A percentile compares a stretch with the other conserved stretches of the same genome.
These are phyloP conservation scores for Stephania cephalantha DNA, from an alignment of 164 flowering plant species.

Conservation along the genomic window DNA sequence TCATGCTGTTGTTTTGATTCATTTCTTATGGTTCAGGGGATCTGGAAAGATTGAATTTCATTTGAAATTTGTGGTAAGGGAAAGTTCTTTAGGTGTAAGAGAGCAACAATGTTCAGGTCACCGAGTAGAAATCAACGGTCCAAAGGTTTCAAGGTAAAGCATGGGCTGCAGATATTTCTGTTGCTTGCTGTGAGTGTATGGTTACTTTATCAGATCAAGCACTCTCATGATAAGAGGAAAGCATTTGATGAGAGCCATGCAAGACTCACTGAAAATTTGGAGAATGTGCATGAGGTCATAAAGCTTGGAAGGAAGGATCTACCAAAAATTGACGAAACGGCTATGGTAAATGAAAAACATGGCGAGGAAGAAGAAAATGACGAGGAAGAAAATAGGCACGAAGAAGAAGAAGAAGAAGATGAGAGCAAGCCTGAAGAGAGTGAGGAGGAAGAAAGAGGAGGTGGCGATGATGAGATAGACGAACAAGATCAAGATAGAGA, in stretches of 20 bases:
- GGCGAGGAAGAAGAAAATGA: conserved; percentile 25
- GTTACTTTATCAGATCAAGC: conserved; percentile 84
- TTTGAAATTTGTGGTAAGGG: not conserved
- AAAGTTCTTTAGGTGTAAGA: not conserved
- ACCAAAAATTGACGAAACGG: conserved; percentile 31
- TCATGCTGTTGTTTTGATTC: conserved; percentile 4
- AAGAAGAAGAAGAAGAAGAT: conserved; percentile 12
- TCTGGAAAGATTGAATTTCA: not conserved
- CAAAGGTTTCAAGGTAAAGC: conserved; percentile 76
- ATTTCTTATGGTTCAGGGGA: not conserved
- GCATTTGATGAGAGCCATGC: conserved; percentile 28
- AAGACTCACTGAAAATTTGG: conserved; percentile 18
- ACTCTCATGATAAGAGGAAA: conserved; percentile 57
- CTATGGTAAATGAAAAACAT: conserved; percentile 19
- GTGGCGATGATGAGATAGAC: conserved; percentile 15
- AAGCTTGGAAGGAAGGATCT: conserved; percentile 83
- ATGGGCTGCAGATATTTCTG: conserved; percentile 58
- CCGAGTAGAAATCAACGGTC: conserved; percentile 69
- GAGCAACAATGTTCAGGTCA: conserved; percentile 48
- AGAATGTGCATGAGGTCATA: conserved; percentile 25
- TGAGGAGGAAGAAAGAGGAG: conserved; percentile 20
- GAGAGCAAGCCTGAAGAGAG: conserved; percentile 28
- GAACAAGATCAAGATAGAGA: conserved; percentile 12
- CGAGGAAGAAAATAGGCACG: conserved; percentile 11
- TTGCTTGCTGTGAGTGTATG: conserved; percentile 68